Base-by-base conservation (phyloP, 2,329 filamentous ascomycete genomes). In the Magnaporthiopsis incrustans region DNA sequence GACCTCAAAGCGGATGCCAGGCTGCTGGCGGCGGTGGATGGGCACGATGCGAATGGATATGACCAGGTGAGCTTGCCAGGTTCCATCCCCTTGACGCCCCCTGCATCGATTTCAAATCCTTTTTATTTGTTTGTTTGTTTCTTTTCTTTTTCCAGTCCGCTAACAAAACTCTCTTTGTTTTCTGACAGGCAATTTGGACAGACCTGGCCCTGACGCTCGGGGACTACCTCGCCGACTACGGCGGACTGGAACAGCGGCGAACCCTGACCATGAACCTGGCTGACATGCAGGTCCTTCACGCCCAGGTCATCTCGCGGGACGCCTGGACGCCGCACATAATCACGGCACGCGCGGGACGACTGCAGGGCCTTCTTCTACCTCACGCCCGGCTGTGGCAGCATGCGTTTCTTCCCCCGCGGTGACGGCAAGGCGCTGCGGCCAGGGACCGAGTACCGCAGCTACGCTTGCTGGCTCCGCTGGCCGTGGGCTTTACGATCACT, bases 11-110 rank as follows among this genome's bases (percentile, higher is more conserved):
- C 4, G 32, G 32, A 33, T 33, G 32, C 32, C 32, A 33, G 32
- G 32, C 32, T 33, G 32, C 8, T 33, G 32, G 71, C 69, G 2
- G 75, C 77, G 7, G 75, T 75, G 1, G 66, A 74, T 18, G 80
- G 79, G 0, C 80, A 83, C 65, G 69, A 68, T 12, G 78, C 80
- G 73, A 78, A 79, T 60, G 71, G 73, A 0, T 73, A 71, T 60
- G 77, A 74, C 60, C 77, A 77, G 63, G 78, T 81, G 74, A 73
- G 77, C 72, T 26, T 1, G 25, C 32, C 32, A 33, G 32, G 4
- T 33, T 30, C 27, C 27, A 30, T 33, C 32, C 32, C 32, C 32
- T 33, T 33, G 32, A 33, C 32, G 32, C 32, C 32, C 30, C 30
- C 7, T 32, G 30, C 4, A 32, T n/a, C 30, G 30, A 32, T 32